Conservation (phyloP, 2,329 filamentous ascomycete genomes). For the Mollisiaceae sp. region DNA sequence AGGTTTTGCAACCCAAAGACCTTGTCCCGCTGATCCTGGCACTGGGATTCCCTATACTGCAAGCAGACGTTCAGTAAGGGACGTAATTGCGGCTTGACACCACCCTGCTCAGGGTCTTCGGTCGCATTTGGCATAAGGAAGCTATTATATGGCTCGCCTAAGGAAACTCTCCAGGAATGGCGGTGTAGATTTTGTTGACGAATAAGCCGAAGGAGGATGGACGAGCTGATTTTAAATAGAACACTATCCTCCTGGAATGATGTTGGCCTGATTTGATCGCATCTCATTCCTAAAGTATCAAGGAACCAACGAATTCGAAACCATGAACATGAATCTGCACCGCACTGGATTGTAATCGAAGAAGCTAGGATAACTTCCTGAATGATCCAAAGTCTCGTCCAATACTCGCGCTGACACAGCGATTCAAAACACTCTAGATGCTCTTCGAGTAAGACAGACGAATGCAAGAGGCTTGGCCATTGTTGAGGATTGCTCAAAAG, state of each 20-base stretch:
- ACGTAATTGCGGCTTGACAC: not conserved
- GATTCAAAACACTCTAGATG: not conserved
- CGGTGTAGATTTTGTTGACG: conserved; percentile 1
- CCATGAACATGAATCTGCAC: not conserved
- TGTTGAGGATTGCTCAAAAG: not conserved
- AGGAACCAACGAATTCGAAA: not conserved
- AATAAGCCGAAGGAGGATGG: not conserved
- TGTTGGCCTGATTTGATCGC: not conserved
- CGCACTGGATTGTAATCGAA: not conserved
- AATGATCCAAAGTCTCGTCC: conserved; percentile 19
- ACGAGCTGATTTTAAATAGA: not conserved
- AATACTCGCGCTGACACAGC: conserved; percentile 9
- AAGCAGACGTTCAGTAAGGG: not conserved
- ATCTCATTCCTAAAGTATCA: not conserved
- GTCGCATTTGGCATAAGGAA: not conserved
- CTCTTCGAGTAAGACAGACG: not conserved
- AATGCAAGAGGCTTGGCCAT: not conserved
- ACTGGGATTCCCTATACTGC: not conserved
- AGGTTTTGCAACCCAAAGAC: conserved; percentile 4
- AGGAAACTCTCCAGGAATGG: not conserved
- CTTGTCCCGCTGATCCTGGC: conserved; percentile 5
- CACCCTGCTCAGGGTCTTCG: not conserved
- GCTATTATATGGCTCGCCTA: not conserved
- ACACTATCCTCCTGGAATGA: not conserved
- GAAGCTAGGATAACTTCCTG: conserved; percentile 21